Conservation (phyloP, 2,329 filamentous ascomycete genomes). For the Thyridium curvatum region DNA sequence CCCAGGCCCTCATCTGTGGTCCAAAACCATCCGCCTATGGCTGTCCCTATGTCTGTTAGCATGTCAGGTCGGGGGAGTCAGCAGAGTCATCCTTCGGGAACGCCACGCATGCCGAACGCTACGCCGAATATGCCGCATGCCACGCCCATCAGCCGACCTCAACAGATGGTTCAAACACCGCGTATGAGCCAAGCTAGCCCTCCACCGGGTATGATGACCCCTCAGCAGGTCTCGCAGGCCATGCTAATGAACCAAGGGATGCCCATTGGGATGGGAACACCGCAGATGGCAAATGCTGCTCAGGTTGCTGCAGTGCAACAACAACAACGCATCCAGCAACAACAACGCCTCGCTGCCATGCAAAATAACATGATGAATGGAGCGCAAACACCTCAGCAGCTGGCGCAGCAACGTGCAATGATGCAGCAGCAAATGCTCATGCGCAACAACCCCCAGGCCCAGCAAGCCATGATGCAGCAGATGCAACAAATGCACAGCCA, state of each 20-base stretch:
- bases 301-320: slow-evolving; percentile 43
- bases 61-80: slow-evolving; percentile 62
- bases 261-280: slow-evolving; percentile 30
- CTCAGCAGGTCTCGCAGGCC: slow-evolving; percentile 41
- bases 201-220: slow-evolving; percentile 48
- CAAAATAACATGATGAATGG: slow-evolving; percentile 34
- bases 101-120: slow-evolving; percentile 53
- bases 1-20: slow-evolving; percentile 60
- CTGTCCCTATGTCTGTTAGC: slow-evolving; percentile 52
- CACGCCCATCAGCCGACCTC: slow-evolving; percentile 49
- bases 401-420: slow-evolving; percentile 22
- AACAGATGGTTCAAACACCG: slow-evolving; percentile 45
- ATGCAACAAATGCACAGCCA: slow-evolving; percentile 32
- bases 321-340: slow-evolving; percentile 37
- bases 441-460: slow-evolving; percentile 23
- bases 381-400: slow-evolving; percentile 22
- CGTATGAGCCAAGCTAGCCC: slow-evolving; percentile 57
- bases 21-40: slow-evolving; percentile 50
- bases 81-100: slow-evolving; percentile 58
- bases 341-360: slow-evolving; percentile 18
- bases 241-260: slow-evolving; percentile 47
- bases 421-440: slow-evolving; percentile 23
- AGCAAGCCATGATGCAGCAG: slow-evolving; percentile 28
- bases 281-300: slow-evolving; percentile 24
- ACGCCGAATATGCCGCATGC: slow-evolving; percentile 56